These are phyloP conservation scores for Isabelozyma gotoi DNA, from an alignment of 805 yeast species.

Conservation along the genomic window DNA sequence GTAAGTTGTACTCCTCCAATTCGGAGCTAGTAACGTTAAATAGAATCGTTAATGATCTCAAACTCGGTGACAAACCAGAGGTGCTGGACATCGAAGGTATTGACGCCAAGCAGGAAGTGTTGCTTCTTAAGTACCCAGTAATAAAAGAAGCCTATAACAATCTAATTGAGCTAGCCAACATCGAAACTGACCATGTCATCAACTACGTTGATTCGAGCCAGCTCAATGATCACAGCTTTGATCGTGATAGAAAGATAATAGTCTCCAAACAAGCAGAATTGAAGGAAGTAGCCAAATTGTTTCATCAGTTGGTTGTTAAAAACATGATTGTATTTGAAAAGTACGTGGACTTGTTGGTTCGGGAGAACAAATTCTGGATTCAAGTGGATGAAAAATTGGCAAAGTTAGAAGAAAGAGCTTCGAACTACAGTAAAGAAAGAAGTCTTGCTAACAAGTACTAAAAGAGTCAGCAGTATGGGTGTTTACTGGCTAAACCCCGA, in stretches of 20 bases:
- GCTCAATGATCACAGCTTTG: slow-evolving; percentile 15
- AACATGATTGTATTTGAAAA: slow-evolving; percentile 29
- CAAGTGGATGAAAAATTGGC: slow-evolving; percentile 14
- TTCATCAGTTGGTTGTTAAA: slow-evolving; percentile 24
- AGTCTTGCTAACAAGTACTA: slow-evolving; percentile 2
- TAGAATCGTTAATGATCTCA: slow-evolving; percentile 15
- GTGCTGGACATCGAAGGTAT: slow-evolving; percentile 1
- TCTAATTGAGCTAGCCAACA: slow-evolving; percentile 17
- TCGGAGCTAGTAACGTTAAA: slow-evolving; percentile 18
- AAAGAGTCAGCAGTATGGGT: not conserved
- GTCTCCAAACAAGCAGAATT: slow-evolving; percentile 9
- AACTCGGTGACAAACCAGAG: slow-evolving; percentile 13
- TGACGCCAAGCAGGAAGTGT: slow-evolving; percentile 16
- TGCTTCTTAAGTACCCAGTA: slow-evolving; percentile 19
- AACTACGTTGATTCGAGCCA: slow-evolving; percentile 16
- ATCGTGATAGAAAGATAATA: slow-evolving; percentile 7
- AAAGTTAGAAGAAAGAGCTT: slow-evolving; percentile 6
- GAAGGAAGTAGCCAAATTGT: slow-evolving; percentile 12
- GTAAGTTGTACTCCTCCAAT: slow-evolving; percentile 12
- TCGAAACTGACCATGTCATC: slow-evolving; percentile 19
- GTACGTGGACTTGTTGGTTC: slow-evolving; percentile 17
- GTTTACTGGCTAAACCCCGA: no score
- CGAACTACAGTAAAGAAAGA: slow-evolving; percentile 4
- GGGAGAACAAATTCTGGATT: slow-evolving; percentile 29
- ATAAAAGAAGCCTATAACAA: slow-evolving; percentile 20